Evolutionary conservation across 2,329 filamentous ascomycete genomes (phyloP).

Genomic region (Pyricularia grisea): DNA sequence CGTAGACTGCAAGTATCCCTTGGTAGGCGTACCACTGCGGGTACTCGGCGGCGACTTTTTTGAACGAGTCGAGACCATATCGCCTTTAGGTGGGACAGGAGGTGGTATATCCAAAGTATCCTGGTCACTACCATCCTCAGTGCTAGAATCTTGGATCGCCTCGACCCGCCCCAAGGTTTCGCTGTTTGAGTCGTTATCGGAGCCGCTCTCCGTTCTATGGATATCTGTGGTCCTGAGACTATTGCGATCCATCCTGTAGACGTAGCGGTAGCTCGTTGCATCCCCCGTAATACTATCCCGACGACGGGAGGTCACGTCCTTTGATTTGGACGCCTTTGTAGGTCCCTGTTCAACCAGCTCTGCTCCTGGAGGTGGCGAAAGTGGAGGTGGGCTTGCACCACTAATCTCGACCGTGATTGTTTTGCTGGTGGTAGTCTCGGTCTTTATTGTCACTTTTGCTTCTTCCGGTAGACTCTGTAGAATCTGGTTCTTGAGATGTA

Average conservation of each 20-base stretch:
- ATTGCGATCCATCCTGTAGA: conserved; percentile 49
- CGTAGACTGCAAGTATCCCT: neutral
- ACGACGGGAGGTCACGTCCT: neutral
- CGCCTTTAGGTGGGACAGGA: conserved; percentile 9
- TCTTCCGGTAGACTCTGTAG: conserved; percentile 43
- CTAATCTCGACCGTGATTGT: conserved; percentile 56
- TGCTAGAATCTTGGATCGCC: conserved; percentile 13
- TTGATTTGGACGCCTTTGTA: neutral
- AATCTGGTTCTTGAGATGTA: conserved; percentile 42
- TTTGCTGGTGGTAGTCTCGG: conserved; percentile 49
- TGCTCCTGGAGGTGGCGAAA: conserved; percentile 47
- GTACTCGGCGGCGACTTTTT: neutral
- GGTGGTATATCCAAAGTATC: conserved; percentile 4
- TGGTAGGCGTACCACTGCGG: neutral
- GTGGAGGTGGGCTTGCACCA: conserved; percentile 39
- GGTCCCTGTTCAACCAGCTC: conserved; percentile 45
- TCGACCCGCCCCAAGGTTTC: conserved; percentile 16
- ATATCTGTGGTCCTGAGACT: conserved; percentile 25
- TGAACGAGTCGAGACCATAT: neutral
- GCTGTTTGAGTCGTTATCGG: conserved; percentile 2
- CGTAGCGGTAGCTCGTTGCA: conserved; percentile 39
- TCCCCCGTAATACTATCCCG: neutral
- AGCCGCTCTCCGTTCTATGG: conserved; percentile 16
- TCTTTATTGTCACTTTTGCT: conserved; percentile 50
- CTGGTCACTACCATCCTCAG: conserved; percentile 4